A percentile compares a stretch with the other conserved stretches of the same genome.
Conservation (phyloP, 257 asterid species). For the Solanum rostratum region DNA sequence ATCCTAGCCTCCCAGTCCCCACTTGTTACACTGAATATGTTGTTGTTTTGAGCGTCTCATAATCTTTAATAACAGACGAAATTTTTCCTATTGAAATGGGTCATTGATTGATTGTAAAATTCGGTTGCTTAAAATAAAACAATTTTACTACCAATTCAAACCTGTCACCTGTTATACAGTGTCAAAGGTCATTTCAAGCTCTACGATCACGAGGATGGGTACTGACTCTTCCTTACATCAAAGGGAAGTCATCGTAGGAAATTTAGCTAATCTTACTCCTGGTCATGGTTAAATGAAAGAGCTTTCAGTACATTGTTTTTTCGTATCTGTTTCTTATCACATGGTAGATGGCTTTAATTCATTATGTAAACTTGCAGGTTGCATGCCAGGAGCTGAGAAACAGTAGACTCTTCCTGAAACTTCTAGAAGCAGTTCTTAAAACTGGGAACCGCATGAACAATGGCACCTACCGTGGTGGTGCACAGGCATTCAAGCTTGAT, state of each 20-base stretch:
- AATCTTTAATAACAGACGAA: not conserved
- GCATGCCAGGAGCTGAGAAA: conserved; percentile 72
- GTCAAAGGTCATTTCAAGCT: not conserved
- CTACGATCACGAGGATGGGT: not conserved
- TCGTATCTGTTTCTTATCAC: not conserved
- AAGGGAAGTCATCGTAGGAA: not conserved
- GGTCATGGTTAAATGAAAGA: conserved; percentile 31
- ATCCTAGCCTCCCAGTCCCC: not conserved
- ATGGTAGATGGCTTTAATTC: not conserved
- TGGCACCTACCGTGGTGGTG: conserved; percentile 75
- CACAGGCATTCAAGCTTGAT: conserved; percentile 68
- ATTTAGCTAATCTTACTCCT: conserved; percentile 7
- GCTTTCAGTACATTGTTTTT: not conserved
- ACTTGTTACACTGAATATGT: not conserved
- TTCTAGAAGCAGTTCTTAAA: conserved; percentile 89
- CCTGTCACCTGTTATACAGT: not conserved
- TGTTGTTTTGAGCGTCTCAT: not conserved
- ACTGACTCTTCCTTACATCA: not conserved
- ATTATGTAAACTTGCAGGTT: conserved; percentile 35
- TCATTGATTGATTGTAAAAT: not conserved
- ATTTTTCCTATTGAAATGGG: not conserved
- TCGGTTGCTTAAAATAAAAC: not conserved
- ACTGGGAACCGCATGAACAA: conserved; percentile 92
- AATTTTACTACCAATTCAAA: not conserved
- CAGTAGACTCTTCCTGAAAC: conserved; percentile 84